Evolutionary conservation across 108 stramenopile genomes (phyloP).

Genomic region (Nitzschia sp.): DNA sequence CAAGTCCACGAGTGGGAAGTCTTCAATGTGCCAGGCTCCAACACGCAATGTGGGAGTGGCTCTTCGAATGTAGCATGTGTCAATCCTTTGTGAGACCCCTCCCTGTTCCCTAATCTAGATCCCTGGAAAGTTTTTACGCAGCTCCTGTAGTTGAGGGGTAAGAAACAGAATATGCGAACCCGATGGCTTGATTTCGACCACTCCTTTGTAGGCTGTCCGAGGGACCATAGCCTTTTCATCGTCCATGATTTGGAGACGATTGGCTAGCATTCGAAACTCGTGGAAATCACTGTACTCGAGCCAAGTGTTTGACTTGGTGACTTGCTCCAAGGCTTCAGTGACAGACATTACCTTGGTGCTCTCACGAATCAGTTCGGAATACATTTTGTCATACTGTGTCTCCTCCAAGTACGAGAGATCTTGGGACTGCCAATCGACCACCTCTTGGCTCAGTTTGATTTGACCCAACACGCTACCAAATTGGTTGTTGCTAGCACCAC

Average conservation of each 20-base stretch:
- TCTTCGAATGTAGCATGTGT: no score
- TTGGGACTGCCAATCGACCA: conserved; percentile 61
- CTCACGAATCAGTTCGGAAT: conserved; percentile 42
- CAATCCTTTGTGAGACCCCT: no score
- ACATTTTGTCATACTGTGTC: conserved; percentile 42
- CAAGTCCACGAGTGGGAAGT: no score
- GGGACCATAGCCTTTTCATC: conserved; percentile 91
- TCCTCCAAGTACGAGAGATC: conserved; percentile 68
- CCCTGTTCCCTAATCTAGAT: not conserved
- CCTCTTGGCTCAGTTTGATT: conserved; percentile 56
- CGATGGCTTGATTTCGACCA: conserved; percentile 65
- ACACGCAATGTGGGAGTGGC: no score
- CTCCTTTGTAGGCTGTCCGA: conserved; percentile 89
- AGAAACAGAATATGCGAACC: conserved; percentile 52
- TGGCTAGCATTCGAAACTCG: conserved; percentile 56
- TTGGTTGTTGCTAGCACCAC: conserved; percentile 64
- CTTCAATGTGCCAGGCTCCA: no score
- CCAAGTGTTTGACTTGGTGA: conserved; percentile 40
- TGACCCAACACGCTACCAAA: conserved; percentile 43
- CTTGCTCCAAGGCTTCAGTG: conserved; percentile 40
- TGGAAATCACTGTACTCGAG: conserved; percentile 51
- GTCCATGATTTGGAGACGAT: conserved; percentile 63
- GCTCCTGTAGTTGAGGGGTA: conserved; percentile 6
- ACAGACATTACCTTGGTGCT: conserved; percentile 39
- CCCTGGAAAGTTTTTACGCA: conserved; percentile 6